Conservation (phyloP, 129 eudicot species). For the Tanacetum coccineum region DNA sequence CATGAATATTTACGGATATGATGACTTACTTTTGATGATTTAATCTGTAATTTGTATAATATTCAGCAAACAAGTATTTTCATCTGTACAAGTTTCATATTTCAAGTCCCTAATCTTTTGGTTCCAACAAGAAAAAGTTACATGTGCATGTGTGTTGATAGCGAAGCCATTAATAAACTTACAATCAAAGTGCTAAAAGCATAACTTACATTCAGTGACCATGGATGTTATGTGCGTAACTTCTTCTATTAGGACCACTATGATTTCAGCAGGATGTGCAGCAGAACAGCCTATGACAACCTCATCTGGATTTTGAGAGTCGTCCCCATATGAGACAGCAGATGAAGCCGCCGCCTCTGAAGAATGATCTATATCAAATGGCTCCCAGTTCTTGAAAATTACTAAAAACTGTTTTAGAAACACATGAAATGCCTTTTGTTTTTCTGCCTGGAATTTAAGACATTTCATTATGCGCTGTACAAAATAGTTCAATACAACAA, state of each 20-base stretch:
- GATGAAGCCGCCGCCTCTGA: constrained; percentile 37
- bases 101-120: too few species aligned
- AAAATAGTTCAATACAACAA: constrained; percentile 4
- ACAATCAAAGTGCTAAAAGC: too few species aligned
- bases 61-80: too few species aligned
- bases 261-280: constrained; percentile 92
- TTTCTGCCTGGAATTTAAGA: constrained; percentile 59
- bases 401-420: constrained; percentile 85
- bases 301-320: constrained; percentile 39
- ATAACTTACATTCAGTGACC: constrained; percentile 70
- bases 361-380: constrained; percentile 44
- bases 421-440: constrained; percentile 51
- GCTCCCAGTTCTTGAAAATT: constrained; percentile 77
- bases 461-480: constrained; percentile 10
- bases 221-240: constrained; percentile 46
- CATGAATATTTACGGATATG: too few species aligned
- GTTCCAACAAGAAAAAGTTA: too few species aligned
- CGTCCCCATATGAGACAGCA: constrained; percentile 29
- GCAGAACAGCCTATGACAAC: constrained; percentile 67
- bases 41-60: too few species aligned
- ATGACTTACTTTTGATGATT: too few species aligned
- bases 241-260: constrained; percentile 59
- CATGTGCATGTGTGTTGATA: too few species aligned
- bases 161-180: too few species aligned
- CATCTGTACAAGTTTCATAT: too few species aligned